These are phyloP conservation scores for Peterozyma toletana DNA, from an alignment of 805 yeast species.

Conservation along the genomic window DNA sequence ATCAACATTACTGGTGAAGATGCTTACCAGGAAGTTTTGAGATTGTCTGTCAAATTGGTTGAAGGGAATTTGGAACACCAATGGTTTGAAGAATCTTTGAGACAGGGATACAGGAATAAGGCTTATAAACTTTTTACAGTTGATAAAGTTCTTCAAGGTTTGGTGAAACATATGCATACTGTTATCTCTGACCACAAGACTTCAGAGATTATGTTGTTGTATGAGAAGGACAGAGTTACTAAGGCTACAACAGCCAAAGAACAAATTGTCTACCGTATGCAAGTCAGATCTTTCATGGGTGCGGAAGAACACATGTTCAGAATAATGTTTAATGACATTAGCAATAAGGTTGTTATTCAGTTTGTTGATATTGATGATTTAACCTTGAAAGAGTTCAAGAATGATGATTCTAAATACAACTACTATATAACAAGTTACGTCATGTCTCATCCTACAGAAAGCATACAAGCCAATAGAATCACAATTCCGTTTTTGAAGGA, in stretches of 20 bases:
- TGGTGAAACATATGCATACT: conserved; percentile 81
- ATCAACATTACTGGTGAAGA: conserved; percentile 61
- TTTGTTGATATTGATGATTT: conserved; percentile 84
- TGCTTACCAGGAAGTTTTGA: conserved; percentile 74
- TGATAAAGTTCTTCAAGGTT: conserved; percentile 81
- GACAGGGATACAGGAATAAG: conserved; percentile 90
- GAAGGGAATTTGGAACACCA: conserved; percentile 91
- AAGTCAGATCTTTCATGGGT: conserved; percentile 70
- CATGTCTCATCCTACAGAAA: conserved; percentile 96
- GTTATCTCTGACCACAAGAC: conserved; percentile 74
- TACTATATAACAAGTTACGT: conserved; percentile 89
- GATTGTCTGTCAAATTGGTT: conserved; percentile 65
- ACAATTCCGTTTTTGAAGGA: conserved; percentile 72
- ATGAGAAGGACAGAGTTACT: conserved; percentile 70
- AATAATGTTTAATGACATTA: conserved; percentile 56
- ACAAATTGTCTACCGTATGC: conserved; percentile 87
- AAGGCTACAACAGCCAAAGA: conserved; percentile 68
- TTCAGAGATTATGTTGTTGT: conserved; percentile 71
- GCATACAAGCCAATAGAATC: conserved; percentile 72
- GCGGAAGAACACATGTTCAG: conserved; percentile 91
- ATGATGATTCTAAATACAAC: conserved; percentile 80
- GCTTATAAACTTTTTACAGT: conserved; percentile 91
- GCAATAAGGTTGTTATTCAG: conserved; percentile 57
- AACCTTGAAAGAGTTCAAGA: conserved; percentile 65
- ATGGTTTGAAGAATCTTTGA: conserved; percentile 89